A percentile compares a stretch with the other conserved stretches of the same genome.
Evolutionary conservation across 352 stramenopile genomes (phyloP).

Genomic region (Elongisporangium undulatum): DNA sequence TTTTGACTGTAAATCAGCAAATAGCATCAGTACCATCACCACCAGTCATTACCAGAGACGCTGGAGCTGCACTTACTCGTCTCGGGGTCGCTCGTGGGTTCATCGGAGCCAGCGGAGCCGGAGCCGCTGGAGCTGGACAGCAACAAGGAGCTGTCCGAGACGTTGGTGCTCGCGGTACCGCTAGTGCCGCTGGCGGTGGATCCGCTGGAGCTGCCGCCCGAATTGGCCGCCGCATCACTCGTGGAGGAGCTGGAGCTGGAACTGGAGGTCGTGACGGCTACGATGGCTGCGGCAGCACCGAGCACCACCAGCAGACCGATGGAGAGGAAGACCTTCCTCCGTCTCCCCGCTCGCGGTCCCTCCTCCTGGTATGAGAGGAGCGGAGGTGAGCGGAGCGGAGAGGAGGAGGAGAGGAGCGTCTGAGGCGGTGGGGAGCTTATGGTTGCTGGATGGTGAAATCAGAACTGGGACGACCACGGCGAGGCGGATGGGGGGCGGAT

Average conservation of each 20-base stretch:
- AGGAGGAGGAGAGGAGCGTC: background rate
- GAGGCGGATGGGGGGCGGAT: background rate
- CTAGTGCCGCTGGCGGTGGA: constrained; percentile 2
- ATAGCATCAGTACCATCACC: constrained; percentile 2
- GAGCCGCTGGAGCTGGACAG: constrained; percentile 25
- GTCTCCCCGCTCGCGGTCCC: constrained; percentile 8
- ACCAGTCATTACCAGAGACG: background rate
- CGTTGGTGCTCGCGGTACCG: constrained; percentile 17
- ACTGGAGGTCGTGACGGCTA: constrained; percentile 52
- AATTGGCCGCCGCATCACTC: constrained; percentile 13
- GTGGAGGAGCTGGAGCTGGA: constrained; percentile 25
- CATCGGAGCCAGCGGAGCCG: constrained; percentile 16
- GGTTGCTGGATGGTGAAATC: background rate
- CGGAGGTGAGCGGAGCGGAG: background rate
- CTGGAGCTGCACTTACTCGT: constrained; percentile 7
- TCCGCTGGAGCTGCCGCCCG: constrained; percentile 24
- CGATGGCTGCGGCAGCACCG: constrained; percentile 52
- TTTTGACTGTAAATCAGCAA: constrained; percentile 13
- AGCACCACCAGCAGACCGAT: constrained; percentile 67
- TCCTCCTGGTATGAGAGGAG: background rate
- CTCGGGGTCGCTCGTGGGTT: constrained; percentile 61
- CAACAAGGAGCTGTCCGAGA: constrained; percentile 45
- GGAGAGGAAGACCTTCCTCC: constrained; percentile 65
- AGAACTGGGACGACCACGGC: background rate
- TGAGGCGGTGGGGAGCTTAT: background rate